Evolutionary conservation across 176 grass and related monocot genomes (phyloP).

Genomic region (Zea mays): DNA sequence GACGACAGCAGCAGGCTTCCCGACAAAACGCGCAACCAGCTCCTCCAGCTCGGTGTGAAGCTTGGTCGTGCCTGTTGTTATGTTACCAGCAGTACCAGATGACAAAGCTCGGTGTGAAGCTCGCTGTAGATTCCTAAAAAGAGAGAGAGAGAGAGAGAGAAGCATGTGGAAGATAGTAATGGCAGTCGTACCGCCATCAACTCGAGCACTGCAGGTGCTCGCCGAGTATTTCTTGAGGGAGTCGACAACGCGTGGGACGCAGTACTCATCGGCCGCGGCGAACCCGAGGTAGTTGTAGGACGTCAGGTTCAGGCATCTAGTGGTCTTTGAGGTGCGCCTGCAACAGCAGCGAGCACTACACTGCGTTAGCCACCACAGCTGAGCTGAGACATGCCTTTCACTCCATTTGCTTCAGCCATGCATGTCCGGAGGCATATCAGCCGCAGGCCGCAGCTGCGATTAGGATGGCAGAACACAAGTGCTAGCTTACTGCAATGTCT

Average conservation of each 20-base stretch:
- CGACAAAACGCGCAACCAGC: conserved; percentile 65
- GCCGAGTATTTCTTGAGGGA: conserved; percentile 77
- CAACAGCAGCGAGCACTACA: conserved; percentile 12
- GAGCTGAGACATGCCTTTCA: not conserved
- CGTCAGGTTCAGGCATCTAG: conserved; percentile 77
- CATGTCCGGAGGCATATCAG: too few species aligned
- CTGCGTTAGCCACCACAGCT: not conserved
- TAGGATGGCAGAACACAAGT: not conserved
- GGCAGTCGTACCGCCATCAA: conserved; percentile 53
- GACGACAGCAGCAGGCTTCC: conserved; percentile 65
- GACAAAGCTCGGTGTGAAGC: too few species aligned
- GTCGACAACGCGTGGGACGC: conserved; percentile 66
- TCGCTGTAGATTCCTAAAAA: too few species aligned
- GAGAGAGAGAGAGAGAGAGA: too few species aligned
- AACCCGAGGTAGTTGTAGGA: conserved; percentile 94
- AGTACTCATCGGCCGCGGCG: conserved; percentile 86
- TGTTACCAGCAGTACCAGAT: too few species aligned
- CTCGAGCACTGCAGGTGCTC: conserved; percentile 71
- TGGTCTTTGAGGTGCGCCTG: conserved; percentile 66
- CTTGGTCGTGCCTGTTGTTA: conserved; percentile 59
- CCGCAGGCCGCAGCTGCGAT: too few species aligned
- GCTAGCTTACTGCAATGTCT: conserved; percentile 65
- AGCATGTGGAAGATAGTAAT: too few species aligned
- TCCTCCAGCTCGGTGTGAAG: conserved; percentile 74
- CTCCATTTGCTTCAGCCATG: not conserved